Evolutionary conservation across 345 rosid species (phyloP).

Genomic region (Anacardium occidentale): DNA sequence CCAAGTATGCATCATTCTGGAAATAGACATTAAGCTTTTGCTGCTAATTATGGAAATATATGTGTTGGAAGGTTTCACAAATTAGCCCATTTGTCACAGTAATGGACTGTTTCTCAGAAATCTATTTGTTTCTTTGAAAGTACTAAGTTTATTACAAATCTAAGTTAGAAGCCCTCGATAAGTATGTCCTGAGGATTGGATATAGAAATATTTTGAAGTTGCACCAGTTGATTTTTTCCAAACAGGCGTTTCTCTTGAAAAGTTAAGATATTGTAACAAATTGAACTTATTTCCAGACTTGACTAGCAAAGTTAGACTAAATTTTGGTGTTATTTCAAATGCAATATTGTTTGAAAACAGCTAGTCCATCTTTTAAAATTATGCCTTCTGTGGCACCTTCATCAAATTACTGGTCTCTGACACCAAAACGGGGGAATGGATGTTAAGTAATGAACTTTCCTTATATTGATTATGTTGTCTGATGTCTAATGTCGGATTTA

Average conservation of each 20-base stretch:
- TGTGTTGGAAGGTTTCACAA: background rate
- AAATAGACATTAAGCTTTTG: background rate
- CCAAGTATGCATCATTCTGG: background rate
- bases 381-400: slow-evolving; percentile 11
- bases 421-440: background rate
- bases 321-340: background rate
- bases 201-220: background rate
- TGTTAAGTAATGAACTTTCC: background rate
- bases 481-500: background rate
- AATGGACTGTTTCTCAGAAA: background rate
- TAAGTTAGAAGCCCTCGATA: background rate
- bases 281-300: background rate
- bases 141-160: background rate
- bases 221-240: background rate
- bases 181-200: background rate
- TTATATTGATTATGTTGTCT: background rate
- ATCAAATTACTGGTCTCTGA: slow-evolving; percentile 8
- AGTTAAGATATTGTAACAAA: background rate
- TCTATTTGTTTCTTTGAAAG: background rate
- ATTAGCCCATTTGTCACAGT: background rate
- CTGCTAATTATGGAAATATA: background rate
- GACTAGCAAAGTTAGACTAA: background rate
- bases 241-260: background rate
- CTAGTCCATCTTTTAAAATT: slow-evolving; percentile 4
- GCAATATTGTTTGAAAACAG: slow-evolving; percentile 2